Evolutionary conservation across 768 basidiomycete species (phyloP), one percentile per base, ranked within the genome.

Genomic region (Lactarius trivialis): DNA sequence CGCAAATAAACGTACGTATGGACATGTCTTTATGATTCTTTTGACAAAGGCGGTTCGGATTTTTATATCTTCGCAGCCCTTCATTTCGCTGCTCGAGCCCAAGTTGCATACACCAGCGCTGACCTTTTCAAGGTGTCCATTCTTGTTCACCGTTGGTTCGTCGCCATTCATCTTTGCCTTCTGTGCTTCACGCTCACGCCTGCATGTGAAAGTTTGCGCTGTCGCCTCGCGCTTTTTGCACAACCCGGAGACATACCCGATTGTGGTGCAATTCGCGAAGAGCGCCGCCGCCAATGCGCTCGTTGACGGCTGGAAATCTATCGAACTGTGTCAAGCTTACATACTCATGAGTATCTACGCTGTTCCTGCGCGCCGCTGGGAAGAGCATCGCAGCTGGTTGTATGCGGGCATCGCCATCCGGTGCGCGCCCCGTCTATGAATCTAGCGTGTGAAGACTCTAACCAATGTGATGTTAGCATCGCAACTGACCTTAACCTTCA

Each of bases 401-500:
- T 93, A 90, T 72, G 84, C 95, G 24, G 93, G 93, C 8, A 77
- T 94, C 32, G 93, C 91, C 8, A 93, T 95, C 63, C 80, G 92
- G 90, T 89, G 68, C 33, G 75, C 14, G 1, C 32, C 7, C 39
- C 39, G 7, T 7, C 8, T 11, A 9, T n/a, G n/a, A n/a, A n/a
- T n/a, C n/a, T n/a, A n/a, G n/a, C 33, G 3, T 26, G 12, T 56
- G 11, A 21, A 24, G 19, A 37, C 7, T 50, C 50, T n/a, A 58
- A 28, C 32, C 5, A 4, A 12, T 41, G 36, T 37, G 50, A 53
- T 52, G 19, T 50, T 57, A 94, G 93, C 64, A 84, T 91, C 62
- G 94, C 93, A 0, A 91, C 86, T 28, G 93, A 96, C 71, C 79
- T 98, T 24, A 94, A 95, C 69, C 79, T 98, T 37, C 90, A 97